Evolutionary conservation across 352 stramenopile genomes (phyloP).

Genomic region (Phytophthora foliorum): DNA sequence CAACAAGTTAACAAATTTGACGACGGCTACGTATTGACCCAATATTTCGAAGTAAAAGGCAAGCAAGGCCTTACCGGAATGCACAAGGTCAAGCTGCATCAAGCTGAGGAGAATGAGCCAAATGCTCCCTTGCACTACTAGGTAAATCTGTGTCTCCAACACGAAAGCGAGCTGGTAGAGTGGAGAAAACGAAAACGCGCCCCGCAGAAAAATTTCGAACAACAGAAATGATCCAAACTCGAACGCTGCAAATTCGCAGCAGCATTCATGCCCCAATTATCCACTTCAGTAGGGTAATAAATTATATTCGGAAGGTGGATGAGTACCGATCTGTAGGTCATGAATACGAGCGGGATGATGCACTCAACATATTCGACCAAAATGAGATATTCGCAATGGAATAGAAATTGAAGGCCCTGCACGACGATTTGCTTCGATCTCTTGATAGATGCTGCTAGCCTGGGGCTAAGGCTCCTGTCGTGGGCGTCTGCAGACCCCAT

Average conservation of each 20-base stretch:
- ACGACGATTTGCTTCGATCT: too few relatives aligned
- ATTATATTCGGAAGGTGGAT: neutral
- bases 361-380: too few relatives aligned
- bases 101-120: slow-evolving; percentile 4
- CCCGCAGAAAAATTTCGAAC: neutral
- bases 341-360: too few relatives aligned
- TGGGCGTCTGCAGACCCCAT: too few relatives aligned
- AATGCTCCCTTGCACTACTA: neutral
- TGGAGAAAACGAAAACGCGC: neutral
- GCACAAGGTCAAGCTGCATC: slow-evolving; percentile 1
- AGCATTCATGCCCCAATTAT: slow-evolving; percentile 2
- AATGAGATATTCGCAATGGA: too few relatives aligned
- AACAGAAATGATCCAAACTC: neutral
- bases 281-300: neutral
- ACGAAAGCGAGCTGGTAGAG: slow-evolving; percentile 1
- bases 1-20: too few relatives aligned
- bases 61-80: slow-evolving; percentile 4
- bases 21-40: too few relatives aligned
- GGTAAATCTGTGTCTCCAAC: neutral
- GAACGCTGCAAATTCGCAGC: neutral
- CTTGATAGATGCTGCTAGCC: too few relatives aligned
- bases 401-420: too few relatives aligned
- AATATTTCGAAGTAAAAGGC: too few relatives aligned
- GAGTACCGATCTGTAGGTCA: slow-evolving; percentile 1
- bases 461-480: too few relatives aligned